Evolutionary conservation across 1,139 yeast genomes (phyloP).

Genomic region (Meyerozyma smithsonii): DNA sequence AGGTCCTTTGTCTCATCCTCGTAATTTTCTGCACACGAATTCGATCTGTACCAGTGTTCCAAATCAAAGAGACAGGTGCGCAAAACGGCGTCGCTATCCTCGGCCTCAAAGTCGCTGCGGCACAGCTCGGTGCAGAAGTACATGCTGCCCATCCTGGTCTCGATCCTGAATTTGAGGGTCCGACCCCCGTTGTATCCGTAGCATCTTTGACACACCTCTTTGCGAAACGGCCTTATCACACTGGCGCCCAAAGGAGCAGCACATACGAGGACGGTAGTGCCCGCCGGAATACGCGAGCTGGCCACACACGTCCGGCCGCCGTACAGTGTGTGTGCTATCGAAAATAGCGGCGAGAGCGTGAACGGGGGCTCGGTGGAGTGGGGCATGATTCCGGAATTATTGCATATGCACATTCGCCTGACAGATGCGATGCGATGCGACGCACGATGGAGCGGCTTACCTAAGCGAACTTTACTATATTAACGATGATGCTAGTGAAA

Average conservation of each 20-base stretch:
- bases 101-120: conserved; percentile 23
- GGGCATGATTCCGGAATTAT: neutral
- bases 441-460: neutral
- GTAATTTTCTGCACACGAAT: conserved; percentile 19
- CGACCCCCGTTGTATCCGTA: conserved; percentile 48
- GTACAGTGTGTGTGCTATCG: conserved; percentile 38
- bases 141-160: conserved; percentile 16
- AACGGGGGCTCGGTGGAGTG: neutral
- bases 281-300: conserved; percentile 28
- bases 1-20: conserved; percentile 25
- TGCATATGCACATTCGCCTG: neutral
- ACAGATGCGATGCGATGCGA: neutral
- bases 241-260: conserved; percentile 43
- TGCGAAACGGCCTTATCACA: conserved; percentile 51
- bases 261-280: conserved; percentile 38
- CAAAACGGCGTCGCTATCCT: conserved; percentile 20
- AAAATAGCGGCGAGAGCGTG: conserved; percentile 27
- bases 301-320: conserved; percentile 72
- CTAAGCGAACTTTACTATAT: neutral
- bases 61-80: conserved; percentile 21
- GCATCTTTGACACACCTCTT: conserved; percentile 62
- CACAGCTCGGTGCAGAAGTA: conserved; percentile 57
- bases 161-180: conserved; percentile 34
- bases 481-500: too few relatives aligned
- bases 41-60: conserved; percentile 1